Base-by-base conservation (phyloP, 1,284 basidiomycete species). In the Naganishia liquefaciens region DNA sequence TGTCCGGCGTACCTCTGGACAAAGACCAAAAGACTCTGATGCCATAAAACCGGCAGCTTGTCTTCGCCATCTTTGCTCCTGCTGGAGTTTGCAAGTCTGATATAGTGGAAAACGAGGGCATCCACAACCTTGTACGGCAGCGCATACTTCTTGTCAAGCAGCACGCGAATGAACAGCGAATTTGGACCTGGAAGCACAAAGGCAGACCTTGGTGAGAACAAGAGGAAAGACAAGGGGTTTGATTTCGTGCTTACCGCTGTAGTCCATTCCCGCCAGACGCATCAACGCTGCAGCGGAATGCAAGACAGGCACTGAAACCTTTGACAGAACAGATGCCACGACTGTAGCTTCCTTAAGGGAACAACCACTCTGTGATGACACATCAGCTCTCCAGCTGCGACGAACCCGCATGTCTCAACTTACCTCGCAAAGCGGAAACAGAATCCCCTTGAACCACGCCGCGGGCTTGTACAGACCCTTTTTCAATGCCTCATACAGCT, bases 61-160 rank as follows among this genome's bases (percentile, higher is more conserved):
- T 80, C 76, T 25, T 79, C 76, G 17, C 81, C 81, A 21, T 76
- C 75, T 68, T 88, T 87, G 2, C 85, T 80, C 76, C 89, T 89
- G 77, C 91, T 89, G n/a, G 88, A 88, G 76, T 93, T 93, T 6
- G 91, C 91, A 63, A 98, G 87, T 42, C 93, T 88, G 72, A 99
- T 90, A 77, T 94, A 99, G 81, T 99, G 96, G 83, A 96, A 97
- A 17, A 99, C 93, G 63, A 99, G 85, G 3, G 91, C 90, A 74
- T 99, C 96, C 64, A 99, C 87, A 27, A 97, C 95, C 81, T 99
- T 97, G 84, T 95, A 99, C 0, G 96, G 96, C 42, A 99, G 81
- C 62, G 96, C 93, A 76, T 96, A 93, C 79, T 99, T 99, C 80
- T 99, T 99, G 82, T 99, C 96, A 57, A 99, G 83, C 23, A 99